Percentiles rank a stretch among this genome's conserved stretches.
These are phyloP conservation scores for Salix caprea DNA, from an alignment of 345 rosid genomes.

Conservation along the genomic window DNA sequence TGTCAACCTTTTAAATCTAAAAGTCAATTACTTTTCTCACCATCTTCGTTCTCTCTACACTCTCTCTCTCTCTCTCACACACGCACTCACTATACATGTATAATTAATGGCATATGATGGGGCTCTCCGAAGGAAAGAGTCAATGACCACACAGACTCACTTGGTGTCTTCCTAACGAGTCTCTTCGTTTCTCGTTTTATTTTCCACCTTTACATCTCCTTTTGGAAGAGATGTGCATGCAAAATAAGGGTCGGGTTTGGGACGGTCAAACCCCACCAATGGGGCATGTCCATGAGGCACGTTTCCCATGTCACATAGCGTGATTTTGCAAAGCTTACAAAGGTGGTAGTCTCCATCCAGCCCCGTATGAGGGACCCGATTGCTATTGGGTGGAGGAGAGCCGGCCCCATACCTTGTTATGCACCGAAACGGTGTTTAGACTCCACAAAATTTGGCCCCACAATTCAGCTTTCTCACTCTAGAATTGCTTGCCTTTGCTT, in stretches of 20 bases:
- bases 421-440: slow-evolving; percentile 35
- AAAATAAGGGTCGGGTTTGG: background rate
- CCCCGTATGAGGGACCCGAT: slow-evolving; percentile 26
- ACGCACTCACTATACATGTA: slow-evolving; percentile 5
- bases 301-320: slow-evolving; percentile 29
- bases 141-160: slow-evolving; percentile 45
- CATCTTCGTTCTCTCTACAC: slow-evolving; percentile 1
- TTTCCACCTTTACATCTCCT: background rate
- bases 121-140: slow-evolving; percentile 19
- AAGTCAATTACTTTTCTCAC: slow-evolving; percentile 45
- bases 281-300: slow-evolving; percentile 21
- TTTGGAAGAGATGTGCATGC: slow-evolving; percentile 1
- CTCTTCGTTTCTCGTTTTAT: background rate
- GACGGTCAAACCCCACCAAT: slow-evolving; percentile 25
- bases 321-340: slow-evolving; percentile 30
- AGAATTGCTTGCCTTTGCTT: slow-evolving; percentile 40
- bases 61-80: background rate
- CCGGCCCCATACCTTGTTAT: slow-evolving; percentile 42
- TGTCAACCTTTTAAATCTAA: slow-evolving; percentile 34
- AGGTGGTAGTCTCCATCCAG: slow-evolving; percentile 22
- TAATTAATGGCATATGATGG: slow-evolving; percentile 37
- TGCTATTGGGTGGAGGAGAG: slow-evolving; percentile 9
- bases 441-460: slow-evolving; percentile 25
- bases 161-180: slow-evolving; percentile 40
- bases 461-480: slow-evolving; percentile 35